Conservation (phyloP, 352 stramenopile species). For the Phytopythium boreale region DNA sequence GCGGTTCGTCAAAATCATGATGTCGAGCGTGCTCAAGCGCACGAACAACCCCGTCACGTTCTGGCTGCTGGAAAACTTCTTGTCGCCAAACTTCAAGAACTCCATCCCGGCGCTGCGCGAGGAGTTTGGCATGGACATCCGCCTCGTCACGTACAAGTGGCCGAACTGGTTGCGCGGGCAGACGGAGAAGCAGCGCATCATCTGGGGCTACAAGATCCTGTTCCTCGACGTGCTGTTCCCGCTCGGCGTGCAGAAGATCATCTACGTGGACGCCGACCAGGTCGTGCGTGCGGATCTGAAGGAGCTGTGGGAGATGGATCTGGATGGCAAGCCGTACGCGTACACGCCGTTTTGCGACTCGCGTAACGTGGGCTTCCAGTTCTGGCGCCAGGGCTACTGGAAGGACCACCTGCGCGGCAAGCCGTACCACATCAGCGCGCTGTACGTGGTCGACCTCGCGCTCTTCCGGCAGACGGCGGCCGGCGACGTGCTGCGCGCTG, state of each 20-base stretch:
- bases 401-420: slow-evolving; percentile 95
- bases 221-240: slow-evolving; percentile 99
- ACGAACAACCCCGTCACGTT: slow-evolving; percentile 98
- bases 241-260: slow-evolving; percentile 98
- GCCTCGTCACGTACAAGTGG: slow-evolving; percentile 99
- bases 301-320: slow-evolving; percentile 98
- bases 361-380: slow-evolving; percentile 97
- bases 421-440: slow-evolving; percentile 99
- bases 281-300: slow-evolving; percentile 97
- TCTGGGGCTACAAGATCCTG: slow-evolving; percentile 99
- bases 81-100: slow-evolving; percentile 97
- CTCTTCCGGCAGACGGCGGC: slow-evolving; percentile 93
- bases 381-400: slow-evolving; percentile 99
- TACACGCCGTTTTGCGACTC: slow-evolving; percentile 99
- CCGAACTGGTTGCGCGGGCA: slow-evolving; percentile 98
- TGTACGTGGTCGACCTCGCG: slow-evolving; percentile 99
- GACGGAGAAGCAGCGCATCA: slow-evolving; percentile 99
- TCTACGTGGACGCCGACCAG: slow-evolving; percentile 99
- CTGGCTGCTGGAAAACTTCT: slow-evolving; percentile 99
- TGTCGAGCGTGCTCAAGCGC: slow-evolving; percentile 97
- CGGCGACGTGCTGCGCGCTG: slow-evolving; percentile 93
- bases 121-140: slow-evolving; percentile 95
- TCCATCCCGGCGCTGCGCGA: slow-evolving; percentile 91
- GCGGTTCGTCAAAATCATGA: slow-evolving; percentile 99
- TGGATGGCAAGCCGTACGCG: slow-evolving; percentile 94